These are phyloP conservation scores for Diaporthe batatas DNA, from an alignment of 2,329 filamentous ascomycete genomes.

Conservation along the genomic window DNA sequence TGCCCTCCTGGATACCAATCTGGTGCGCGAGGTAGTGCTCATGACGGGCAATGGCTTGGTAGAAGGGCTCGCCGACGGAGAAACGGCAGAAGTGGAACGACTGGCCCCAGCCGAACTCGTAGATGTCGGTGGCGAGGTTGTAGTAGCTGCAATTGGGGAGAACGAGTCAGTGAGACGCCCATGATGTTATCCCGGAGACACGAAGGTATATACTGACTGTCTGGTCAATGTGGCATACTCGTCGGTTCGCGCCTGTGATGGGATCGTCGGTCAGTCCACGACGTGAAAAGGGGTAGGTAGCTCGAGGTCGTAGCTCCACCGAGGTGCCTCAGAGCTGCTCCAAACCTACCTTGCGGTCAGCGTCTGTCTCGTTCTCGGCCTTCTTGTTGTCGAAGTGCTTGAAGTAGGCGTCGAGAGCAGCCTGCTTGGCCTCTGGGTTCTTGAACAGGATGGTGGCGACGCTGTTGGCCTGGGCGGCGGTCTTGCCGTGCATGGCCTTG, in stretches of 20 bases:
- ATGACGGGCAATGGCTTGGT: conserved; percentile 92
- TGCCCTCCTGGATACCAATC: conserved; percentile 86
- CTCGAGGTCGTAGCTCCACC: neutral
- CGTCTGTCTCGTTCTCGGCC: conserved; percentile 82
- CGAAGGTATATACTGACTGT: conserved; percentile 74
- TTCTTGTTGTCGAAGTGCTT: conserved; percentile 88
- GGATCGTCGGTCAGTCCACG: conserved; percentile 42
- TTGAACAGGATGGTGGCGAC: conserved; percentile 89
- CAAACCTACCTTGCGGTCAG: conserved; percentile 79
- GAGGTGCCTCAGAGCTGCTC: neutral
- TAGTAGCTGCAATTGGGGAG: conserved; percentile 76
- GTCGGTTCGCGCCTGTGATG: conserved; percentile 76
- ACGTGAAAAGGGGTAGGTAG: neutral
- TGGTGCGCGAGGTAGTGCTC: conserved; percentile 96
- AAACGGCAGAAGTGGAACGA: conserved; percentile 99
- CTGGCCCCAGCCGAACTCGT: conserved; percentile 97
- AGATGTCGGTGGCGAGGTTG: conserved; percentile 94
- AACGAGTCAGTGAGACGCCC: conserved; percentile 43
- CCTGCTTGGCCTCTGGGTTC: conserved; percentile 68
- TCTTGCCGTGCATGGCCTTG: conserved; percentile 84
- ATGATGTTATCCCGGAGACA: neutral
- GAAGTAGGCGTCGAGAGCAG: conserved; percentile 85
- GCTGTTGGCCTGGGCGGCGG: conserved; percentile 76
- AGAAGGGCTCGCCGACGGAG: conserved; percentile 86
- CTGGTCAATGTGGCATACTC: conserved; percentile 95